Base-by-base conservation (phyloP, 2,329 filamentous ascomycete species). In the Lithohypha guttulata region DNA sequence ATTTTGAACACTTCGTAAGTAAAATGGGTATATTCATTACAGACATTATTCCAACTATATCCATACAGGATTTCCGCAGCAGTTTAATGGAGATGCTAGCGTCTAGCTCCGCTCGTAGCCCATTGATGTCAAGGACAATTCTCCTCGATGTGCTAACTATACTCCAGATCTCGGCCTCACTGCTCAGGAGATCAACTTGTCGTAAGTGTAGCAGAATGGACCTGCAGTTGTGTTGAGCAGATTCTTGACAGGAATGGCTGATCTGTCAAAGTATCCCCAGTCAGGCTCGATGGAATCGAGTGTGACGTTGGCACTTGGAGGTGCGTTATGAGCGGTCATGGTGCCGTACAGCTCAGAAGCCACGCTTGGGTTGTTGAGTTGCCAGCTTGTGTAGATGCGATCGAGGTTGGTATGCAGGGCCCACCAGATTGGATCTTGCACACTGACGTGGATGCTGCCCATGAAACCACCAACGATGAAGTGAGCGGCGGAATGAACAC, bases 161-260 rank as follows among this genome's bases (percentile, higher is more conserved):
- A n/a, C n/a, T n/a, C n/a, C n/a, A n/a, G n/a, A n/a, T n/a, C n/a
- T n/a, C n/a, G n/a, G n/a, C n/a, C n/a, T n/a, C n/a, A n/a, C n/a
- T n/a, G n/a, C n/a, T 19, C 31, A 39, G 3, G 25, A 23, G 19
- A 30, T n/a, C 5, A 30, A 21, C 14, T 39, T 13, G 17, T 53
- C 51, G 26, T 53, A 53, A 19, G 43, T 42, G 20, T 53, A 53
- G 35, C 51, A 53, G 36, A 51, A 53, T 15, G 51, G 51, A 8
- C 51, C 51, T 5, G 28, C 45, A 4, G 49, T 53, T 11, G 46
- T 53, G 35, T 34, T 47, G 18, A 53, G 39, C 37, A 53, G 19
- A n/a, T 51, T 44, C 18, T 31, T 34, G n/a, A 53, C 46, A 19
- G 39, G 28, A 32, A 49, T 47, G 8, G 39, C 34, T 9, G 19